Conservation (phyloP, 768 basidiomycete species). For the Scleroderma citrinum region DNA sequence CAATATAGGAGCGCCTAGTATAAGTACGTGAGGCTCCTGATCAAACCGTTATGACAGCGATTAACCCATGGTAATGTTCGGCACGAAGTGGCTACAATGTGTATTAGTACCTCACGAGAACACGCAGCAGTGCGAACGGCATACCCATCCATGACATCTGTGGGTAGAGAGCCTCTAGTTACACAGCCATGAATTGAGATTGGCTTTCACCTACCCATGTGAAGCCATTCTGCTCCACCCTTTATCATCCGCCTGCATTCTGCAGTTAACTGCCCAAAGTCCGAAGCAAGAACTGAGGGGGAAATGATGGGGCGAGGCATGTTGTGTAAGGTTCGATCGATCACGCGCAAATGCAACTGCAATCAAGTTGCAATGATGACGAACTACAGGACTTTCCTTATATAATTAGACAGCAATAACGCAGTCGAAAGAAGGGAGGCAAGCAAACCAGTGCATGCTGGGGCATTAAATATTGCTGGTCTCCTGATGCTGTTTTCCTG, state of each 20-base stretch:
- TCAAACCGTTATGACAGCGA: conserved; percentile 8
- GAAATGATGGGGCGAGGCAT: conserved; percentile 94
- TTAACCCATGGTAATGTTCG: conserved; percentile 95
- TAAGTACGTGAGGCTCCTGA: conserved; percentile 8
- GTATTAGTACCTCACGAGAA: not conserved
- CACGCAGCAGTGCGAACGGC: conserved; percentile 4
- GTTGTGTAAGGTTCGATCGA: no score
- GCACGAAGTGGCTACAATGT: conserved; percentile 81
- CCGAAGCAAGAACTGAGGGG: conserved; percentile 94
- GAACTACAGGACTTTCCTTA: no score
- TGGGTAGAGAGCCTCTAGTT: conserved; percentile 2
- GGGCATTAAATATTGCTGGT: conserved; percentile 3
- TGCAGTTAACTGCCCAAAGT: conserved; percentile 90
- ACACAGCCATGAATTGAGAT: conserved; percentile 5
- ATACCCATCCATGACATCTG: conserved; percentile 98
- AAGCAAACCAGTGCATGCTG: no score
- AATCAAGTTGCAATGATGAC: no score
- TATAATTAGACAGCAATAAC: no score
- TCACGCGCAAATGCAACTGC: no score
- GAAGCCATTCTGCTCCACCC: conserved; percentile 94
- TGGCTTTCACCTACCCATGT: conserved; percentile 69
- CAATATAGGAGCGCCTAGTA: conserved; percentile 78
- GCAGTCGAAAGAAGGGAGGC: no score
- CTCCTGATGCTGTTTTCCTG: not conserved
- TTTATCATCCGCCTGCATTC: conserved; percentile 98